Percentiles rank a stretch among this genome's conserved stretches.
These are phyloP conservation scores for Dipodascopsis uninucleata DNA, from an alignment of 805 yeast species.

Conservation along the genomic window DNA sequence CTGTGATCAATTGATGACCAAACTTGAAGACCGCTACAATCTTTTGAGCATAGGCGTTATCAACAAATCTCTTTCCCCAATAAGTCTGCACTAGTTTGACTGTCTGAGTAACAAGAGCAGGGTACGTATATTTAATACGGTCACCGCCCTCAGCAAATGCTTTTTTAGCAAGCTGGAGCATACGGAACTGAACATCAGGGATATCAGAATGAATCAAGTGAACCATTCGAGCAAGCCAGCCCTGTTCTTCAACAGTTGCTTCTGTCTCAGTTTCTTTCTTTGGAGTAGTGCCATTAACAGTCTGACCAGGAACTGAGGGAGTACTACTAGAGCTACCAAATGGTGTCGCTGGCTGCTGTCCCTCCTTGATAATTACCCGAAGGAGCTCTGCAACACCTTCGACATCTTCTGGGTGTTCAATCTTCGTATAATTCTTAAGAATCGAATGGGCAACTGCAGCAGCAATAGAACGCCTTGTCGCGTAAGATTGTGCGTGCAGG, in stretches of 20 bases:
- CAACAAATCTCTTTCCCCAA: slow-evolving; percentile 30
- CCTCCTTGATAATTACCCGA: slow-evolving; percentile 48
- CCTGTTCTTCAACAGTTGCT: slow-evolving; percentile 35
- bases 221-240: slow-evolving; percentile 57
- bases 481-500: slow-evolving; percentile 49
- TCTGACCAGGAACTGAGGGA: slow-evolving; percentile 1
- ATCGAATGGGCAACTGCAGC: slow-evolving; percentile 58
- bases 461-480: slow-evolving; percentile 56
- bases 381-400: slow-evolving; percentile 59
- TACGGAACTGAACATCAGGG: slow-evolving; percentile 44
- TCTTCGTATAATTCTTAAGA: slow-evolving; percentile 41
- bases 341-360: slow-evolving; percentile 30
- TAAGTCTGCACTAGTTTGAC: slow-evolving; percentile 57
- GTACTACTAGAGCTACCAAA: slow-evolving; percentile 27
- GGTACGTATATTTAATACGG: slow-evolving; percentile 64
- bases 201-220: slow-evolving; percentile 57
- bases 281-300: slow-evolving; percentile 14
- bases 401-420: slow-evolving; percentile 48
- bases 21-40: slow-evolving; percentile 64
- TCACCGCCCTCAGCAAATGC: slow-evolving; percentile 53
- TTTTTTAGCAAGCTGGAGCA: slow-evolving; percentile 46
- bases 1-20: slow-evolving; percentile 64
- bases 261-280: slow-evolving; percentile 38
- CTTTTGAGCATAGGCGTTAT: slow-evolving; percentile 31
- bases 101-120: slow-evolving; percentile 64